Evolutionary conservation across 495 filamentous ascomycete species (phyloP).

Genomic region (Xylaria longipes): DNA sequence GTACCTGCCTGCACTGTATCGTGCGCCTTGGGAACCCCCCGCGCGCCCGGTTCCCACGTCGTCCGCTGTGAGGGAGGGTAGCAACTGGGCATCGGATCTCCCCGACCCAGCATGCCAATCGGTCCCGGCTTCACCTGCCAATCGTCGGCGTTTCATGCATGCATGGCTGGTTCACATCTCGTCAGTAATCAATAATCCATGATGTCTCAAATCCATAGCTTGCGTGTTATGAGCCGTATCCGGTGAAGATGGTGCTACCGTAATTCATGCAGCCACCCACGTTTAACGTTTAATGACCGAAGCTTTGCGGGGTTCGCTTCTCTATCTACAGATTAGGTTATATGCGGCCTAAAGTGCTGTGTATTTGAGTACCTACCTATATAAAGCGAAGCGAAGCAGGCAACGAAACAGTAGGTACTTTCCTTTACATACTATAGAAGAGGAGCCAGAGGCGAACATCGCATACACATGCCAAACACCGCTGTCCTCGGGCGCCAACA

Average conservation of each 20-base stretch:
- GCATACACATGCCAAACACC: not conserved
- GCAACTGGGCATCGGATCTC: slow-evolving; percentile 20
- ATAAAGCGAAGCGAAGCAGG: not conserved
- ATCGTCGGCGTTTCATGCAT: not conserved
- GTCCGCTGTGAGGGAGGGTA: slow-evolving; percentile 8
- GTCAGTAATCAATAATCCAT: not conserved
- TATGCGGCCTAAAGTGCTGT: not conserved
- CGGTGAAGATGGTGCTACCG: not conserved
- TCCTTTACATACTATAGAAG: not conserved
- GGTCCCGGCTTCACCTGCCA: not conserved
- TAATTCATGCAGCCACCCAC: not conserved
- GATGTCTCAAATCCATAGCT: slow-evolving; percentile 2
- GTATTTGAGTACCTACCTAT: not conserved
- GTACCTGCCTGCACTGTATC: not conserved
- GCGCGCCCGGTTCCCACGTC: not conserved
- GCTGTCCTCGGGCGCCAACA: not conserved
- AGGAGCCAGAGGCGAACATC: not conserved
- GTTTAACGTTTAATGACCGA: not conserved
- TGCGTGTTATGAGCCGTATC: not conserved
- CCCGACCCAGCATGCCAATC: not conserved
- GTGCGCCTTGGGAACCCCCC: not conserved
- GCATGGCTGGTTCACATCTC: not conserved
- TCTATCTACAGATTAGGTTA: not conserved
- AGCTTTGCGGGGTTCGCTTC: slow-evolving; percentile 8
- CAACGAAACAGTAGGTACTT: not conserved